Evolutionary conservation across 2,329 filamentous ascomycete genomes (phyloP).

Genomic region (Ceratocystis harringtonii): DNA sequence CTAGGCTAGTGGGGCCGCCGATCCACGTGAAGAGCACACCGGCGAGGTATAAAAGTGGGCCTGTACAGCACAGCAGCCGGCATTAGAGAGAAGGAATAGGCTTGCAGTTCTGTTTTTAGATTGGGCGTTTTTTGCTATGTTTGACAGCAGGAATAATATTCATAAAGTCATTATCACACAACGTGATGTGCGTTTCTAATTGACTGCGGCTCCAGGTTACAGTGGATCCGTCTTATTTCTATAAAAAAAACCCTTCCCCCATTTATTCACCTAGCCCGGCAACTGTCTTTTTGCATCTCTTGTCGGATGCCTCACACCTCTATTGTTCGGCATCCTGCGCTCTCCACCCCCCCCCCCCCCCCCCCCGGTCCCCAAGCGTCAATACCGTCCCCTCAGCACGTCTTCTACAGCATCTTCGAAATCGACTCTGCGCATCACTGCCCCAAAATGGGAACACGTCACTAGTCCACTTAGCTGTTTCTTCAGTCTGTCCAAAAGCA

Average conservation of each 20-base stretch:
- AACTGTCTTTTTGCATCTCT: neutral
- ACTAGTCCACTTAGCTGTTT: constrained; percentile 4
- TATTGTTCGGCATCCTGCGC: too few species aligned
- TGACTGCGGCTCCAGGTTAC: neutral
- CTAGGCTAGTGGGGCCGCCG: neutral
- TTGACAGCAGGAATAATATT: neutral
- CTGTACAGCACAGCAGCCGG: neutral
- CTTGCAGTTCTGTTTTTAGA: too few species aligned
- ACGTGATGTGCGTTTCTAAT: neutral
- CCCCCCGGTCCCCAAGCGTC: too few species aligned
- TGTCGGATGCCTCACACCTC: too few species aligned
- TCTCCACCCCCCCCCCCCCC: too few species aligned
- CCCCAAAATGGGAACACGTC: constrained; percentile 11
- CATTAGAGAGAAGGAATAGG: too few species aligned
- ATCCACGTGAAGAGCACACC: neutral
- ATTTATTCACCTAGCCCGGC: neutral
- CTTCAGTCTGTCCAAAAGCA: constrained; percentile 12
- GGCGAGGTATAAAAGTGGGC: neutral
- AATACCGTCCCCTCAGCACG: neutral
- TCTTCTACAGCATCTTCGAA: constrained; percentile 14
- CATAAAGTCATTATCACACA: neutral
- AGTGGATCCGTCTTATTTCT: neutral
- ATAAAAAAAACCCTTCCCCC: neutral
- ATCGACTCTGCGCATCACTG: constrained; percentile 8
- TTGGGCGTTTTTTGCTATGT: neutral